Percentiles rank a stretch among this genome's conserved stretches.
These are phyloP conservation scores for Mycena filopes DNA, from an alignment of 768 basidiomycete species.

Conservation along the genomic window DNA sequence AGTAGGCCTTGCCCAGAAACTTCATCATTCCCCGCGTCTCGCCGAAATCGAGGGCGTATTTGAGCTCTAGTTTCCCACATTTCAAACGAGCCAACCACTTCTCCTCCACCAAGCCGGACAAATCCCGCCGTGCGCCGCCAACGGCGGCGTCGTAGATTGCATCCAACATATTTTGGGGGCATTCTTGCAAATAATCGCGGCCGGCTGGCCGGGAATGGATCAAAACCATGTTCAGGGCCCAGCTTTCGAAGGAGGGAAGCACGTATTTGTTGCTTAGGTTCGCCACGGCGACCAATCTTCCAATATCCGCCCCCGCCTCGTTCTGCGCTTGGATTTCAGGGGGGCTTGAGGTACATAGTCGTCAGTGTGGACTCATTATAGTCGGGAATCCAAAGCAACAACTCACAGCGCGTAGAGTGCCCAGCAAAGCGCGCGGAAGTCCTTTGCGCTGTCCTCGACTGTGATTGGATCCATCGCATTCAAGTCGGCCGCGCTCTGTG, in stretches of 20 bases:
- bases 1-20: conserved; percentile 15
- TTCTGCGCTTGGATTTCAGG: conserved; percentile 13
- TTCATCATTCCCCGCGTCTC: conserved; percentile 6
- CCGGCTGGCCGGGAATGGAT: neutral
- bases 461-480: neutral
- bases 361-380: too few species aligned
- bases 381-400: too few species aligned
- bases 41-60: conserved; percentile 23
- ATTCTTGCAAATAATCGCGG: neutral
- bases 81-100: conserved; percentile 17
- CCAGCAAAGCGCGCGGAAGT: conserved; percentile 19
- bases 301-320: neutral
- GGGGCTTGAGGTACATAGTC: neutral
- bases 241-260: conserved; percentile 5
- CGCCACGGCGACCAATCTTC: neutral
- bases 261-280: conserved; percentile 13
- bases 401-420: neutral
- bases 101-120: conserved; percentile 9
- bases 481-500: neutral
- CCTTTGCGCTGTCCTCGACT: neutral
- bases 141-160: neutral
- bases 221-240: conserved; percentile 10
- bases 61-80: conserved; percentile 5
- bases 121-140: conserved; percentile 6
- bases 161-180: neutral